A percentile compares a stretch with the other conserved stretches of the same genome.
Conservation (phyloP, 139 green algal genomes). For the Cymbomonas tetramitiformis region DNA sequence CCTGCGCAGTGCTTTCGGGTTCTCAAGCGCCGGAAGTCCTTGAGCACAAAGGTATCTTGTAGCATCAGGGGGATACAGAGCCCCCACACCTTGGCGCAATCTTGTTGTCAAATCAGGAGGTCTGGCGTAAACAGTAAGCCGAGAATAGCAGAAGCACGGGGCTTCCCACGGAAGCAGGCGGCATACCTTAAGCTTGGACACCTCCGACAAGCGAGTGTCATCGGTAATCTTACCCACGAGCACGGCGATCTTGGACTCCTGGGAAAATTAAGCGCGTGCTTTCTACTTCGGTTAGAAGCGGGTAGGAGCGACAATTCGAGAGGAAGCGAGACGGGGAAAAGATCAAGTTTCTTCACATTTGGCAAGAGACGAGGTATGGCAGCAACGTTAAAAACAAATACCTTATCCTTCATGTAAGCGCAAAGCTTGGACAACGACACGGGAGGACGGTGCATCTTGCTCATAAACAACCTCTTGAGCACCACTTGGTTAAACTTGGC, state of each 20-base stretch:
- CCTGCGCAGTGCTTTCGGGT: no score
- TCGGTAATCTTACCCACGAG: constrained; percentile 89
- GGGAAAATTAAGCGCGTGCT: not conserved
- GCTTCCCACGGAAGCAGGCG: no score
- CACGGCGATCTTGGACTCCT: constrained; percentile 79
- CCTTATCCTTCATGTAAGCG: constrained; percentile 84
- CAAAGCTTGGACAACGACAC: constrained; percentile 84
- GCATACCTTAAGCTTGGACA: constrained; percentile 69
- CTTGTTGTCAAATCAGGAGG: no score
- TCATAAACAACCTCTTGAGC: constrained; percentile 90
- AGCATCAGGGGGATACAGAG: no score
- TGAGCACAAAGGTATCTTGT: no score
- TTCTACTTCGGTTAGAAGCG: not conserved
- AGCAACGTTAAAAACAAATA: constrained; percentile 35
- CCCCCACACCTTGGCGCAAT: no score
- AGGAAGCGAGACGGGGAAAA: not conserved
- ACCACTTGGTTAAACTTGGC: constrained; percentile 95
- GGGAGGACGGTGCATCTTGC: constrained; percentile 79
- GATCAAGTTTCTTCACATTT: not conserved
- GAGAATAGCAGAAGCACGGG: no score
- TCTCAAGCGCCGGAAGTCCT: no score
- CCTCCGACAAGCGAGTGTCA: constrained; percentile 76
- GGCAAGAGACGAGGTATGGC: not conserved
- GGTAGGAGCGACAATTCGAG: constrained; percentile 9
- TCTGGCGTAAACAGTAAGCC: no score